These are phyloP conservation scores for Emmonsiellopsis sp. DNA, from an alignment of 2,329 filamentous ascomycete species.

Conservation along the genomic window DNA sequence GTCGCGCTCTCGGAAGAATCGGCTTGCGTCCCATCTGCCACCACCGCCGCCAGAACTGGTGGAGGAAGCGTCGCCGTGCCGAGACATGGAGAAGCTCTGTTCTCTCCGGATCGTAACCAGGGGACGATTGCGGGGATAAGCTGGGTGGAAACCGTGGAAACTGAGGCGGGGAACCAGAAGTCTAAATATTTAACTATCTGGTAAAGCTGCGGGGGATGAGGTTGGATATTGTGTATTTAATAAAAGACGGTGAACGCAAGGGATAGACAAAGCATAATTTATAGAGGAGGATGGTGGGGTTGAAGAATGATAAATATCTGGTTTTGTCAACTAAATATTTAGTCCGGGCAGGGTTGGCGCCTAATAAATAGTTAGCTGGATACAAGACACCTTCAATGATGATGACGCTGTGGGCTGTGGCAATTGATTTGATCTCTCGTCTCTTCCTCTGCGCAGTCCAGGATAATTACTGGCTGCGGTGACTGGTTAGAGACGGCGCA, in stretches of 20 bases:
- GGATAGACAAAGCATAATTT: not conserved
- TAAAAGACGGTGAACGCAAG: not conserved
- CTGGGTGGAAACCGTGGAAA: not conserved
- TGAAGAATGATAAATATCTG: not conserved
- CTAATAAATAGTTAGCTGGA: not conserved
- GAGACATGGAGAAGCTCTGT: constrained; percentile 22
- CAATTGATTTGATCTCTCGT: no score
- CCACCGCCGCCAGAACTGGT: constrained; percentile 18
- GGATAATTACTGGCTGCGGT: no score
- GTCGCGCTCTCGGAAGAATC: constrained; percentile 35
- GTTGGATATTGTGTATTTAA: not conserved
- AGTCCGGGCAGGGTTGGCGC: not conserved
- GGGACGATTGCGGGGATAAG: not conserved
- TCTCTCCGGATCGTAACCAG: not conserved
- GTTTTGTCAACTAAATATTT: not conserved
- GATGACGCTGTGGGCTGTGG: no score
- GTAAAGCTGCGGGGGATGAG: not conserved
- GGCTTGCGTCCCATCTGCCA: constrained; percentile 31
- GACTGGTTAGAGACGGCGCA: no score
- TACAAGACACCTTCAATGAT: not conserved
- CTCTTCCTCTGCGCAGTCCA: no score
- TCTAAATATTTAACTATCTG: not conserved
- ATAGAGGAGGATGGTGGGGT: not conserved
- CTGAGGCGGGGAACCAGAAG: not conserved
- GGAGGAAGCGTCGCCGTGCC: constrained; percentile 29